phyloP scores from a whole-genome alignment of 768 basidiomycete genomes.

The Podaxis sp. region DNA sequence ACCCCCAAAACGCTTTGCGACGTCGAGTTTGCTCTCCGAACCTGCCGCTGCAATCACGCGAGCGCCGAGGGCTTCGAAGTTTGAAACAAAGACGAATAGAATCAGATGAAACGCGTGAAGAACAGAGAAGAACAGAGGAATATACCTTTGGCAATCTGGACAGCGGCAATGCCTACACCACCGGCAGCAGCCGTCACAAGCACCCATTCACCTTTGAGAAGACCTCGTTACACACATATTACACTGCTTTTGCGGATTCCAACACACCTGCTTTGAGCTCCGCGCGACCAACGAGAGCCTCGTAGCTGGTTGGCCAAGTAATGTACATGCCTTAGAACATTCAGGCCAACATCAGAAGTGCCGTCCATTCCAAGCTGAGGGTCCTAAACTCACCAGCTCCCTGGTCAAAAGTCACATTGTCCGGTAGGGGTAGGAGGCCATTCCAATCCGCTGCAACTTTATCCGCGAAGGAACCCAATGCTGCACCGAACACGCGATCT shows the following conservation, averaged over 20 bases:
- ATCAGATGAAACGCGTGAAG: not conserved
- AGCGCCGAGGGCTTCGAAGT: slow-evolving; percentile 71
- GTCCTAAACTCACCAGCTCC: slow-evolving; percentile 63
- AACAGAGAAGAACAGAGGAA: not conserved
- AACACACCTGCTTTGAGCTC: slow-evolving; percentile 68
- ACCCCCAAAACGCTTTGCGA: slow-evolving; percentile 73
- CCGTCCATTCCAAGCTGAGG: not conserved
- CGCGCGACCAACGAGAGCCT: slow-evolving; percentile 85
- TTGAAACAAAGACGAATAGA: not conserved
- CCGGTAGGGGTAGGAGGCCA: slow-evolving; percentile 65
- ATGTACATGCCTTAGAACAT: slow-evolving; percentile 63
- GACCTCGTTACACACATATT: not conserved
- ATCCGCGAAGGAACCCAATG: slow-evolving; percentile 81
- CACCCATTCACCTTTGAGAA: slow-evolving; percentile 77
- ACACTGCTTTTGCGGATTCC: not conserved
- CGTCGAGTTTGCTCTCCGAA: slow-evolving; percentile 73
- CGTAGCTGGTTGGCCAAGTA: slow-evolving; percentile 95
- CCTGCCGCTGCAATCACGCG: slow-evolving; percentile 94
- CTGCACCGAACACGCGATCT: slow-evolving; percentile 84
- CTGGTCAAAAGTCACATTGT: slow-evolving; percentile 77
- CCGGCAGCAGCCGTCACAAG: slow-evolving; percentile 96
- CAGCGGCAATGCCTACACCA: slow-evolving; percentile 89
- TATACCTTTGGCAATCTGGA: slow-evolving; percentile 89
- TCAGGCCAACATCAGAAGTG: not conserved
- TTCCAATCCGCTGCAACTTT: slow-evolving; percentile 57